Conservation (phyloP, 805 yeast genomes). For the Wickerhamomyces subpelliculosus region DNA sequence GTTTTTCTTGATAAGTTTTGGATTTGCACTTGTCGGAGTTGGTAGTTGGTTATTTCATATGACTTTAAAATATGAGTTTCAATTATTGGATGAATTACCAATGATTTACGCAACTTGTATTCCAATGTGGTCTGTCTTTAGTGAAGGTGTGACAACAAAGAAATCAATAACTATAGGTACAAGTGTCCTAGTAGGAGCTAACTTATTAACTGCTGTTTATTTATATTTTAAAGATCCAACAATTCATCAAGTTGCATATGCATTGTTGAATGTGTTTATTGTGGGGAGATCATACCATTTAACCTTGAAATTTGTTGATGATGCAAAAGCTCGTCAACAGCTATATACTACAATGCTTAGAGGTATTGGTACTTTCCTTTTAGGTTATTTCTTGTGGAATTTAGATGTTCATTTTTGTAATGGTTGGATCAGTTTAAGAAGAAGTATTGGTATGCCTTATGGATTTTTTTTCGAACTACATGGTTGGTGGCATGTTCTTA, state of each 20-base stretch:
- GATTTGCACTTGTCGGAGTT: conserved; percentile 83
- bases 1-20: conserved; percentile 64
- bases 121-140: conserved; percentile 80
- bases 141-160: conserved; percentile 41
- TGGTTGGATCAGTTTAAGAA: conserved; percentile 49
- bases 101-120: conserved; percentile 98
- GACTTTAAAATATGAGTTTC: conserved; percentile 87
- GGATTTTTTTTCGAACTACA: conserved; percentile 88
- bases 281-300: conserved; percentile 52
- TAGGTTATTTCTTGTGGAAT: conserved; percentile 86
- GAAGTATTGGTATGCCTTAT: conserved; percentile 70
- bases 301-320: conserved; percentile 46
- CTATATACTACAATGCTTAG: conserved; percentile 48
- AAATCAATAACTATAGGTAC: conserved; percentile 39
- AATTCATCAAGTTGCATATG: conserved; percentile 85
- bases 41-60: conserved; percentile 96
- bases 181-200: conserved; percentile 46
- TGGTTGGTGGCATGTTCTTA: conserved; percentile 95
- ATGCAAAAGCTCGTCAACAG: conserved; percentile 36
- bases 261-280: conserved; percentile 64
- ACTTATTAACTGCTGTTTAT: conserved; percentile 62
- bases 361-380: conserved; percentile 56
- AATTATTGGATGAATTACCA: conserved; percentile 90
- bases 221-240: conserved; percentile 74
- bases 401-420: conserved; percentile 77